Percentiles rank a stretch among this genome's conserved stretches.
Evolutionary conservation across 2,329 filamentous ascomycete species (phyloP).

Genomic region (Biscogniauxia mediterranea): DNA sequence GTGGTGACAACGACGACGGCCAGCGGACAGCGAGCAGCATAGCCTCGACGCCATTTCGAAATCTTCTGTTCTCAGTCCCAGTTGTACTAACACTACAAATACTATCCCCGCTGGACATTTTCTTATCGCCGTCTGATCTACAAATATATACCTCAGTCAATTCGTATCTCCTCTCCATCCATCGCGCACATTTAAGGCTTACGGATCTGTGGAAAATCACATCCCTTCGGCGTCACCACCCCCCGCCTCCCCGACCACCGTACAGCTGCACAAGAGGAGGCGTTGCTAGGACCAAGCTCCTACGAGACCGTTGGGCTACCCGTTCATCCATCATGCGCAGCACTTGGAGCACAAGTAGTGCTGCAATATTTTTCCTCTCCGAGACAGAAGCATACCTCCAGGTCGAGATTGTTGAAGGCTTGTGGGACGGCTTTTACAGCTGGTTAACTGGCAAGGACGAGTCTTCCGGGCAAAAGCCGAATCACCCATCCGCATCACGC

Average conservation of each 20-base stretch:
- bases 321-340: slow-evolving; percentile 70
- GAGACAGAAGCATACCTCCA: slow-evolving; percentile 88
- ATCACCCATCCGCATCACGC: slow-evolving; percentile 10
- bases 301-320: slow-evolving; percentile 62
- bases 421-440: slow-evolving; percentile 74
- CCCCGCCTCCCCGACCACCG: slow-evolving; percentile 65
- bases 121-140: slow-evolving; percentile 74
- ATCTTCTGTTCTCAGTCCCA: slow-evolving; percentile 77
- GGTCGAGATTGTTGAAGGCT: slow-evolving; percentile 78
- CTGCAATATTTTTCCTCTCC: slow-evolving; percentile 83
- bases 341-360: slow-evolving; percentile 86
- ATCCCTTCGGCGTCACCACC: slow-evolving; percentile 72
- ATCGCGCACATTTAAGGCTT: slow-evolving; percentile 80
- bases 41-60: slow-evolving; percentile 64
- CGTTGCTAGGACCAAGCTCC: slow-evolving; percentile 56
- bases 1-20: slow-evolving; percentile 34
- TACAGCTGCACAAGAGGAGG: slow-evolving; percentile 61
- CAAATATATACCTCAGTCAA: slow-evolving; percentile 82
- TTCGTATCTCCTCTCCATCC: slow-evolving; percentile 81
- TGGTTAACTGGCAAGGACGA: slow-evolving; percentile 61
- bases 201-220: slow-evolving; percentile 86
- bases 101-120: slow-evolving; percentile 79
- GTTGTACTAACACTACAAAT: slow-evolving; percentile 70
- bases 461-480: slow-evolving; percentile 16
- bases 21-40: slow-evolving; percentile 35